These are phyloP conservation scores for Mycosarcoma mackinlayi DNA, from an alignment of 1,284 basidiomycete species.

Conservation along the genomic window DNA sequence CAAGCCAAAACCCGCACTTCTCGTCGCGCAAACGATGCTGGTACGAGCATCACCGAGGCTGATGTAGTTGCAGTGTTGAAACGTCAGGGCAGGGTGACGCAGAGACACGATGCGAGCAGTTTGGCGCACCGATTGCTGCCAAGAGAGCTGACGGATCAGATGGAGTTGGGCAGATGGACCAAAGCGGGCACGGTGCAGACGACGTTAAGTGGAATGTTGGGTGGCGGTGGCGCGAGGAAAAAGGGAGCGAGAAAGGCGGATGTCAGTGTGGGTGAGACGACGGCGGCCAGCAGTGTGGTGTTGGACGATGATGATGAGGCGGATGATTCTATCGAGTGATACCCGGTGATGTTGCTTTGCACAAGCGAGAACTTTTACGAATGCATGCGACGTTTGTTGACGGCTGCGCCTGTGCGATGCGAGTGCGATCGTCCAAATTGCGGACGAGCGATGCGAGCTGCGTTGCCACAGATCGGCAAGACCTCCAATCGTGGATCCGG, in stretches of 20 bases:
- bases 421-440: too few species aligned
- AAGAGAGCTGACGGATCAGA: slow-evolving; percentile 46
- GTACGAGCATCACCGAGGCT: slow-evolving; percentile 28
- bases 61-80: slow-evolving; percentile 43
- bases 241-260: neutral
- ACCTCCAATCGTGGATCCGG: too few species aligned
- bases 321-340: slow-evolving; percentile 2
- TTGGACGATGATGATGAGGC: slow-evolving; percentile 8
- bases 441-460: too few species aligned
- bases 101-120: slow-evolving; percentile 26
- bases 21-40: neutral
- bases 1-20: slow-evolving; percentile 21
- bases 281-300: slow-evolving; percentile 3
- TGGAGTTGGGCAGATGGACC: slow-evolving; percentile 42
- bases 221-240: neutral
- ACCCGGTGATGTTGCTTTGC: neutral
- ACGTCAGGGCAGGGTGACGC: slow-evolving; percentile 43
- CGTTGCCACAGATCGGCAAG: too few species aligned
- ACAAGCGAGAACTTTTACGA: neutral
- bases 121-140: slow-evolving; percentile 40
- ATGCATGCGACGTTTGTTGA: too few species aligned
- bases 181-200: slow-evolving; percentile 39
- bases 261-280: slow-evolving; percentile 3
- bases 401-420: too few species aligned
- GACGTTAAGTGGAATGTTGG: slow-evolving; percentile 25